Base-by-base conservation (phyloP, 345 rosid genomes). In the Eucalyptus albens region DNA sequence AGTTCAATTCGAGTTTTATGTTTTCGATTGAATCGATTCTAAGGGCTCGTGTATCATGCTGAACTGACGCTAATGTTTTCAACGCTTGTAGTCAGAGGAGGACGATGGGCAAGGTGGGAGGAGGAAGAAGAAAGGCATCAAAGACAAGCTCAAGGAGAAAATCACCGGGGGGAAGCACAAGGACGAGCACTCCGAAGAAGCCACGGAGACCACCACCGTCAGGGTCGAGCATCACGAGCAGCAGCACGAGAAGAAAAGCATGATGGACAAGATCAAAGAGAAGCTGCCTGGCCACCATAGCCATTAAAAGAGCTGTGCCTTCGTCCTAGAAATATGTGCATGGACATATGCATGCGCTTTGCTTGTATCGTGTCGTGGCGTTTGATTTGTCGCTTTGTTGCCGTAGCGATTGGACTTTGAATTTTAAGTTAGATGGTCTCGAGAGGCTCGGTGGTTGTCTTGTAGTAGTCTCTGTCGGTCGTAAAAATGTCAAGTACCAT, bases 71-170 rank as follows among this genome's bases (percentile, higher is more conserved):
- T 17, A 80, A 2, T 50, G 22, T n/a, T 89, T 26, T 16, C 44
- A n/a, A 2, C 55, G 55, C 16, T 81, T 53, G 87, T 89, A 92
- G 96, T 92, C 94, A 17, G 96, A 94, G 93, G 98, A 96, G 93
- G 98, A 96, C 55, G 98, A 95, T 89, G 98, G 94, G 59, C 91
- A 94, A 94, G 98, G 99, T 50, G 97, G 97, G 72, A 93, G 97
- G 83, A 94, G 96, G 92, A 96, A 96, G 95, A 97, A 97, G 94
- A 96, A 93, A 87, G 95, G 97, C n/a, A 88, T 95, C 72, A 94
- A 89, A 55, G 93, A 96, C 91, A 97, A 95, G 60, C 91, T 97
- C 85, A 96, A 96, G 91, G 98, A 97, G 92, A 97, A 95, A 87
- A 87, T 96, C 4, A 67, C 90, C 4, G 90, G 92, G 4, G 92